Evolutionary conservation across 2,329 filamentous ascomycete species (phyloP).

Genomic region (Orbilia blumenaviensis): DNA sequence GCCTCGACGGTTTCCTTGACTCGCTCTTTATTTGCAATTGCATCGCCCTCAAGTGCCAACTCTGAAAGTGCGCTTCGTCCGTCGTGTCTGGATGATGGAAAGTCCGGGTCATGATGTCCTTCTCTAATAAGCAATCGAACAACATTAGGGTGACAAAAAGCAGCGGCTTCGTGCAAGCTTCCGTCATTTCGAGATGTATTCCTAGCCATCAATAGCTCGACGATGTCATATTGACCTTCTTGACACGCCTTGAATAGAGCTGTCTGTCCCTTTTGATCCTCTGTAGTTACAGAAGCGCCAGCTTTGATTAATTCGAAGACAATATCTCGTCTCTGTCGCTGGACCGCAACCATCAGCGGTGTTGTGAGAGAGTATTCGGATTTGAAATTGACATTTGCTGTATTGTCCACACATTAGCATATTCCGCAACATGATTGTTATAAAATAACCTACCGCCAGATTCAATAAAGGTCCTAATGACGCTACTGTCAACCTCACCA

Average conservation of each 20-base stretch:
- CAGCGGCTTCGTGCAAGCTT: slow-evolving; percentile 46
- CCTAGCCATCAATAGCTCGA: slow-evolving; percentile 30
- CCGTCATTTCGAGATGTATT: slow-evolving; percentile 42
- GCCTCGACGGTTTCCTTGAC: slow-evolving; percentile 42
- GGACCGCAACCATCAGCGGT: slow-evolving; percentile 47
- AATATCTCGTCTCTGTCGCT: slow-evolving; percentile 38
- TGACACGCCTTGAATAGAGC: slow-evolving; percentile 41
- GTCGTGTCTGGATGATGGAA: slow-evolving; percentile 36
- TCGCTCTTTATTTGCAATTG: slow-evolving; percentile 32
- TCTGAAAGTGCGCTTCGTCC: slow-evolving; percentile 40
- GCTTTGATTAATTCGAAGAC: slow-evolving; percentile 51
- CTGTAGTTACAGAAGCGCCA: slow-evolving; percentile 29
- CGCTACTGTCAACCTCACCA: slow-evolving; percentile 7
- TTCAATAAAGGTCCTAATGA: slow-evolving; percentile 41
- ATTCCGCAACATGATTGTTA: background rate
- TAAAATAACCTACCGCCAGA: slow-evolving; percentile 29
- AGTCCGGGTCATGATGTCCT: slow-evolving; percentile 44
- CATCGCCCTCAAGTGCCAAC: slow-evolving; percentile 35
- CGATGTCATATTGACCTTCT: slow-evolving; percentile 45
- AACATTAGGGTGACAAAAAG: slow-evolving; percentile 31
- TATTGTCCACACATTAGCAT: background rate
- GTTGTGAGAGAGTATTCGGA: slow-evolving; percentile 44
- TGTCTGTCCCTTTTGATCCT: slow-evolving; percentile 51
- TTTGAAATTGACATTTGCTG: slow-evolving; percentile 51
- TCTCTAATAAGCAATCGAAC: slow-evolving; percentile 33